Evolutionary conservation across 176 grass and related monocot genomes (phyloP).

Genomic region (Metroxylon sagu): DNA sequence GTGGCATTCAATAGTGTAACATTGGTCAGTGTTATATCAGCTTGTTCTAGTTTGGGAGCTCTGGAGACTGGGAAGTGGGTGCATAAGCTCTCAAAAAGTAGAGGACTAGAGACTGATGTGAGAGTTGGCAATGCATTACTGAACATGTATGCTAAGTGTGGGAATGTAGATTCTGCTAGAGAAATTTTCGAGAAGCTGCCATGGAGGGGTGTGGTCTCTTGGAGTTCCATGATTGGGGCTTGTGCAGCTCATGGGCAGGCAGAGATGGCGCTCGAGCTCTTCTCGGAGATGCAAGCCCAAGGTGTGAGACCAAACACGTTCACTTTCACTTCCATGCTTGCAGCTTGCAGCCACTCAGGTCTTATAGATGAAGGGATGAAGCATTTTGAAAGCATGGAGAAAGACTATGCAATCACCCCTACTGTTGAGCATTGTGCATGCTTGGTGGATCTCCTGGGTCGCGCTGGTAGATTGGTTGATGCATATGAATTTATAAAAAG

Average conservation of each 20-base stretch:
- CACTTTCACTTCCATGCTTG: slow-evolving; percentile 63
- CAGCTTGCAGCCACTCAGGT: slow-evolving; percentile 56
- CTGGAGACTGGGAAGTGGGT: slow-evolving; percentile 68
- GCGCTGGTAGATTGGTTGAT: slow-evolving; percentile 45
- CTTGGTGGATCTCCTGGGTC: slow-evolving; percentile 56
- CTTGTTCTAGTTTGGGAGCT: slow-evolving; percentile 44
- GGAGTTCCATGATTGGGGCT: slow-evolving; percentile 68
- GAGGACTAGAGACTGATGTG: slow-evolving; percentile 37
- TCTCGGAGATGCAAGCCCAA: slow-evolving; percentile 39
- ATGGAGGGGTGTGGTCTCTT: slow-evolving; percentile 38
- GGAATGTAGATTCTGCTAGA: slow-evolving; percentile 37
- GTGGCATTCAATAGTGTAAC: slow-evolving; percentile 47
- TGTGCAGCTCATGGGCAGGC: slow-evolving; percentile 60
- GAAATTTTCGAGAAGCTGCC: slow-evolving; percentile 41
- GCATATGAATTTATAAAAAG: slow-evolving; percentile 57
- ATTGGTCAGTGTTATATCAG: slow-evolving; percentile 68
- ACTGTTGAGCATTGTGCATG: slow-evolving; percentile 70
- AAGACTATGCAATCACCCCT: slow-evolving; percentile 25
- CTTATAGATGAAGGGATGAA: slow-evolving; percentile 53
- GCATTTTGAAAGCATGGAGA: slow-evolving; percentile 60
- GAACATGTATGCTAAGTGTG: slow-evolving; percentile 73
- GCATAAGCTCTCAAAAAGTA: slow-evolving; percentile 46
- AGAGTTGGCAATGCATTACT: slow-evolving; percentile 55
- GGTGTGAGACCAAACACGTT: slow-evolving; percentile 56
- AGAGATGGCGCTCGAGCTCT: slow-evolving; percentile 50